Percentiles rank a stretch among this genome's conserved stretches.
phyloP scores from a whole-genome alignment of 1,139 yeast genomes.

The Kodamaea plutei region DNA sequence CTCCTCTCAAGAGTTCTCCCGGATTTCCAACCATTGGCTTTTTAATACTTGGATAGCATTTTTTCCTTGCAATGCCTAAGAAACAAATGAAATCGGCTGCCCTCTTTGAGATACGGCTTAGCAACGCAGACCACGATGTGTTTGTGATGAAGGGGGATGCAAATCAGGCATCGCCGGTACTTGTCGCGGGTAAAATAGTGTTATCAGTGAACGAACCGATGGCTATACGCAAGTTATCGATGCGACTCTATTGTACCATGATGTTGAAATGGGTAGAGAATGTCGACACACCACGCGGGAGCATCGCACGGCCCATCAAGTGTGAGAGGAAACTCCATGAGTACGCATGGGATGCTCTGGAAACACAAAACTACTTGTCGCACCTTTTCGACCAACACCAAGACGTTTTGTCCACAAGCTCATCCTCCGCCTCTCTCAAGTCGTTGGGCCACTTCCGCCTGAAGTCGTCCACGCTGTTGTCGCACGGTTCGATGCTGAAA shows the following conservation, averaged over 20 bases:
- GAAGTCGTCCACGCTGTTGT: conserved; percentile 25
- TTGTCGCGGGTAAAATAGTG: conserved; percentile 74
- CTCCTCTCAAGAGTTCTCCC: too few species aligned
- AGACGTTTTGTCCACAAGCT: conserved; percentile 18
- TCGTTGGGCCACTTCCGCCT: conserved; percentile 23
- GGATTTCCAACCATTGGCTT: too few species aligned
- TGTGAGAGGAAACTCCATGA: conserved; percentile 69
- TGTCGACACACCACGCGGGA: conserved; percentile 43
- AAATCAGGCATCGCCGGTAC: conserved; percentile 72
- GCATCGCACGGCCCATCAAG: conserved; percentile 47
- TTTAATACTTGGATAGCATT: too few species aligned
- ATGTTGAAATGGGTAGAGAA: conserved; percentile 56
- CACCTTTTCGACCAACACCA: conserved; percentile 26
- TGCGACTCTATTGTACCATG: conserved; percentile 63
- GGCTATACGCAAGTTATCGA: conserved; percentile 55
- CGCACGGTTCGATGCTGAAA: conserved; percentile 6
- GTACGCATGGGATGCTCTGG: conserved; percentile 70
- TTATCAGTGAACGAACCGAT: conserved; percentile 75
- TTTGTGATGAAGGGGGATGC: conserved; percentile 75
- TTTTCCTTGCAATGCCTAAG: too few species aligned
- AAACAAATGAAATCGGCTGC: conserved; percentile 29
- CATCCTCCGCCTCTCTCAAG: conserved; percentile 34
- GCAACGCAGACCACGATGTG: conserved; percentile 73
- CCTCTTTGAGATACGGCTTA: conserved; percentile 58
- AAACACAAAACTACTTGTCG: conserved; percentile 35